A percentile compares a stretch with the other conserved stretches of the same genome.
Conservation (phyloP, 1,139 yeast species). For the Pichia cactophila region DNA sequence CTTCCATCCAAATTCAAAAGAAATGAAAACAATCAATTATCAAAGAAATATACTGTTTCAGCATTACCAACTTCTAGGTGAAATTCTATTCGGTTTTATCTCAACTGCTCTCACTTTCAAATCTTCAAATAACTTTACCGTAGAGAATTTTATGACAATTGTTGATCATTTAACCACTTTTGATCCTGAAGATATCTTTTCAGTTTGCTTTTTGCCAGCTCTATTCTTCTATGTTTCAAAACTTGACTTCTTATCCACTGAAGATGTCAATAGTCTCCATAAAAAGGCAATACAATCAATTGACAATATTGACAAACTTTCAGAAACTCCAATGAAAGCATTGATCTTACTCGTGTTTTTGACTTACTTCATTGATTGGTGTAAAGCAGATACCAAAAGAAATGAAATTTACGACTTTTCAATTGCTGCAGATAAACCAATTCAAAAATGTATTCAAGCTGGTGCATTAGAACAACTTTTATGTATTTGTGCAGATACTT, state of each 20-base stretch:
- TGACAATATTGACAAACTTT: conserved; percentile 32
- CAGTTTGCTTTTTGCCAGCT: conserved; percentile 60
- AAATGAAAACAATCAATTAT: conserved; percentile 48
- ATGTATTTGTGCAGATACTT: conserved; percentile 62
- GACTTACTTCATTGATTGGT: conserved; percentile 64
- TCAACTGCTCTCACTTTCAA: conserved; percentile 22
- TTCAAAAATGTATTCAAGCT: conserved; percentile 43
- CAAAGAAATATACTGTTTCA: conserved; percentile 55
- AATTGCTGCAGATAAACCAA: conserved; percentile 41
- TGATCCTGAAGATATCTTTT: conserved; percentile 52
- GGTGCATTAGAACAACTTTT: conserved; percentile 82
- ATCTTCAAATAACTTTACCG: conserved; percentile 10
- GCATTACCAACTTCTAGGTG: conserved; percentile 69
- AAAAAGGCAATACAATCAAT: conserved; percentile 27
- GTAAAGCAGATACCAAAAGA: conserved; percentile 38
- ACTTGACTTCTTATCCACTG: conserved; percentile 26
- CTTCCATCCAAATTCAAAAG: conserved; percentile 36
- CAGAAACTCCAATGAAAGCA: conserved; percentile 50
- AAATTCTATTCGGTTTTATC: conserved; percentile 47
- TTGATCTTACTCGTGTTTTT: conserved; percentile 54
- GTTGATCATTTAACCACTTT: conserved; percentile 37
- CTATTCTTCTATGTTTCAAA: conserved; percentile 39
- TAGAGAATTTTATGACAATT: conserved; percentile 35
- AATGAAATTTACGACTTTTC: conserved; percentile 35
- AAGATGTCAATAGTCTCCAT: conserved; percentile 32